phyloP scores from a whole-genome alignment of 2,329 filamentous ascomycete species.

The Scedosporium apiospermum region DNA sequence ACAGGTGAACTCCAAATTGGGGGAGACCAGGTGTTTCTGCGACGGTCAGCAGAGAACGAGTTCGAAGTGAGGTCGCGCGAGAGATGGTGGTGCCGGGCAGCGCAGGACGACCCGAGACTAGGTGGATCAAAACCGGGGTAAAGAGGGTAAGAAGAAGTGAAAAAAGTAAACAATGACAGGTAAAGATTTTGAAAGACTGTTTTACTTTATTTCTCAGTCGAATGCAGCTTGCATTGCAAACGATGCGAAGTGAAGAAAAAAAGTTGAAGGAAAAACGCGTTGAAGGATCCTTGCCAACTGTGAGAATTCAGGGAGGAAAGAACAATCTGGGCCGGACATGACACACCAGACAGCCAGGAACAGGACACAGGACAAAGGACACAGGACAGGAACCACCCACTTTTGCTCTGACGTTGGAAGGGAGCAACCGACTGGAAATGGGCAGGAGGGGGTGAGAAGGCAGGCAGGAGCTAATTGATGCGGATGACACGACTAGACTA shows the following conservation, averaged over 20 bases:
- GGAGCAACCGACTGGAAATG: too few species aligned
- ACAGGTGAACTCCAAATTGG: background rate
- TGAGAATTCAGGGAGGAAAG: background rate
- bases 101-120: background rate
- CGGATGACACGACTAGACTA: too few species aligned
- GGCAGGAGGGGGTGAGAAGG: too few species aligned
- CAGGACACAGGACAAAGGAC: too few species aligned
- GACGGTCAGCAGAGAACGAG: background rate
- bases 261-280: slow-evolving; percentile 1
- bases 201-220: slow-evolving; percentile 2
- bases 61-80: background rate
- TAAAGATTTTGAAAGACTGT: background rate
- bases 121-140: background rate
- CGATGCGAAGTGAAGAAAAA: background rate
- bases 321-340: background rate
- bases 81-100: background rate
- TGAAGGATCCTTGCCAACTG: background rate
- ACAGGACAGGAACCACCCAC: background rate
- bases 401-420: too few species aligned
- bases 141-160: background rate
- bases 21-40: background rate
- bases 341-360: background rate
- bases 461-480: too few species aligned
- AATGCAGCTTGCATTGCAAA: slow-evolving; percentile 4
- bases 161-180: background rate